Percentiles rank a stretch among this genome's conserved stretches.
Conservation (phyloP, 2,329 filamentous ascomycete species). For the Colletotrichum aenigma region DNA sequence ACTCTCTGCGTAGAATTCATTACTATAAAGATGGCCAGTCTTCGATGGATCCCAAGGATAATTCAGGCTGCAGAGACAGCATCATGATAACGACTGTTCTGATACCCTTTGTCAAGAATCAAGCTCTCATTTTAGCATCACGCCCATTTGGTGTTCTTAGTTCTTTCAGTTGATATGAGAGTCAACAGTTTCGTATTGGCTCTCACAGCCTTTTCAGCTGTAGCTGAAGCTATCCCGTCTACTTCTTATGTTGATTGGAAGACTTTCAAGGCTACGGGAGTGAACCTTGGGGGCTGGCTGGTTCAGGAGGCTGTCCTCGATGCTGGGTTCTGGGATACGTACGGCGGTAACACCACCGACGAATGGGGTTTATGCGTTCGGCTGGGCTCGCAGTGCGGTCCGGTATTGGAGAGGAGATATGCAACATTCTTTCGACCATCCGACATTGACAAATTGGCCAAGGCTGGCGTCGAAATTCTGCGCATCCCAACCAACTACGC, state of each 20-base stretch:
- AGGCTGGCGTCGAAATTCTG: background rate
- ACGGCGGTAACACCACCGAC: background rate
- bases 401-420: background rate
- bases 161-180: background rate
- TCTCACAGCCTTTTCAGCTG: background rate
- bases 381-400: background rate
- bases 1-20: background rate
- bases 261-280: background rate
- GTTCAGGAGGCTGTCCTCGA: background rate
- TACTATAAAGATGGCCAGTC: background rate
- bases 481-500: conserved; percentile 1
- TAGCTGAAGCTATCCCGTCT: background rate
- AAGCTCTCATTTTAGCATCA: background rate
- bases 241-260: background rate
- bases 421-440: background rate
- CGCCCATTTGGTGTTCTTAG: background rate
- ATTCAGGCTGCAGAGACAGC: background rate
- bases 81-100: background rate
- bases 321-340: background rate
- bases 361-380: background rate
- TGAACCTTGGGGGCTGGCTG: background rate
- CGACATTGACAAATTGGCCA: conserved; percentile 6
- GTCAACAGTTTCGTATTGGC: background rate
- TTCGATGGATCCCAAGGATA: background rate
- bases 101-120: background rate